Percentiles rank a stretch among this genome's conserved stretches.
Evolutionary conservation across 2,329 filamentous ascomycete genomes (phyloP).

Genomic region (Paecilomyces niveus): DNA sequence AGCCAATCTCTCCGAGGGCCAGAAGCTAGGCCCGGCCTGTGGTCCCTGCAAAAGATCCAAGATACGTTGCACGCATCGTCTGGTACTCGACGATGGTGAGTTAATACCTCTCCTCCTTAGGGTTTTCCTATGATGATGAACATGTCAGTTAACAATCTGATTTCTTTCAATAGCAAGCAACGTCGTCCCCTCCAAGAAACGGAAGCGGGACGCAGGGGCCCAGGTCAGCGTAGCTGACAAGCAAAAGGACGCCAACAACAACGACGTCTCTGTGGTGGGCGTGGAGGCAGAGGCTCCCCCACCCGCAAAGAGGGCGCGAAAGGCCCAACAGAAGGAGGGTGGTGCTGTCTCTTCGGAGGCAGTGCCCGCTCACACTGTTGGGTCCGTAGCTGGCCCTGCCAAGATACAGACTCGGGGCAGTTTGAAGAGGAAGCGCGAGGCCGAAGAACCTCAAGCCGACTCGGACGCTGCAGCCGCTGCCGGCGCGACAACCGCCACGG

Average conservation of each 20-base stretch:
- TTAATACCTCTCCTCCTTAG: background rate
- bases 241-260: slow-evolving; percentile 1
- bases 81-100: background rate
- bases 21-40: slow-evolving; percentile 11
- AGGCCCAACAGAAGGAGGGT: slow-evolving; percentile 2
- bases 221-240: slow-evolving; percentile 1
- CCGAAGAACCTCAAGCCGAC: background rate
- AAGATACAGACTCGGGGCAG: slow-evolving; percentile 4
- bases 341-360: background rate
- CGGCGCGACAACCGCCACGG: background rate
- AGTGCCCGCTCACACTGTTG: background rate
- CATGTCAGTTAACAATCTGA: background rate
- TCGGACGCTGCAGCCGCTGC: background rate
- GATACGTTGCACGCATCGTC: slow-evolving; percentile 19
- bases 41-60: slow-evolving; percentile 16
- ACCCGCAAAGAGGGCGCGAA: slow-evolving; percentile 10
- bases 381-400: background rate
- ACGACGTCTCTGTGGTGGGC: slow-evolving; percentile 7
- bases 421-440: slow-evolving; percentile 5
- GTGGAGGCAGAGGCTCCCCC: slow-evolving; percentile 13
- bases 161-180: background rate
- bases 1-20: background rate
- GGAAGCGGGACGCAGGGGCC: slow-evolving; percentile 3
- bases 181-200: slow-evolving; percentile 1
- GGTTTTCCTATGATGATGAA: background rate